Conservation (phyloP, 257 asterid species). For the Lithospermum erythrorhizon region DNA sequence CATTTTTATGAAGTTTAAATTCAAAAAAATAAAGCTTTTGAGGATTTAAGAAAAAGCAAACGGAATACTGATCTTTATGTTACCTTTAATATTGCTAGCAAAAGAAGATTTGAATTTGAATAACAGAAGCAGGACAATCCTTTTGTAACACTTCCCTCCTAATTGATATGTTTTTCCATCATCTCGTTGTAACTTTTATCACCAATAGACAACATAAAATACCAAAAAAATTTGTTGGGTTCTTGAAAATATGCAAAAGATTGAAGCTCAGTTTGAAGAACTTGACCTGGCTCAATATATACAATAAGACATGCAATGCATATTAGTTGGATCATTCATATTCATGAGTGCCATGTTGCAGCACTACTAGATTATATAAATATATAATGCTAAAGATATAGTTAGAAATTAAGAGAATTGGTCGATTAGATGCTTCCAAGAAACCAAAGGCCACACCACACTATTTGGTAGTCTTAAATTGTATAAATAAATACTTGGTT, state of each 20-base stretch:
- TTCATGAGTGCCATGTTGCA: not conserved
- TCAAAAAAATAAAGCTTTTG: constrained; percentile 19
- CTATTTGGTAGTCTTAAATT: too few species aligned
- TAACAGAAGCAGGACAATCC: constrained; percentile 25
- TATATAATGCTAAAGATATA: not conserved
- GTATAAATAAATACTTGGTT: too few species aligned
- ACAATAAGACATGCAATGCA: constrained; percentile 8
- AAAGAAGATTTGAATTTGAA: constrained; percentile 54
- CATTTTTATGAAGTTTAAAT: not conserved
- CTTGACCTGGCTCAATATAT: constrained; percentile 16
- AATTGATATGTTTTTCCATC: constrained; percentile 12
- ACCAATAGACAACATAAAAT: not conserved
- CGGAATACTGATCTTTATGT: constrained; percentile 23
- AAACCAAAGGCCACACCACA: not conserved
- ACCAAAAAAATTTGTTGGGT: not conserved
- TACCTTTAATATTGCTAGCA: constrained; percentile 27
- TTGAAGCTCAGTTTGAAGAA: not conserved
- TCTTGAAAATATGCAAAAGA: constrained; percentile 1
- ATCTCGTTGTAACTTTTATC: constrained; percentile 11
- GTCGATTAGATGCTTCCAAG: not conserved
- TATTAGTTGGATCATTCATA: constrained; percentile 9
- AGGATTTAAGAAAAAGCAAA: constrained; percentile 38
- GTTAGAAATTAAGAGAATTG: not conserved
- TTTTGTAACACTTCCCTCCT: constrained; percentile 40
- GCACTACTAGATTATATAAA: not conserved